phyloP scores from a whole-genome alignment of 2,329 filamentous ascomycete genomes.

The Bipolaris gigantea region DNA sequence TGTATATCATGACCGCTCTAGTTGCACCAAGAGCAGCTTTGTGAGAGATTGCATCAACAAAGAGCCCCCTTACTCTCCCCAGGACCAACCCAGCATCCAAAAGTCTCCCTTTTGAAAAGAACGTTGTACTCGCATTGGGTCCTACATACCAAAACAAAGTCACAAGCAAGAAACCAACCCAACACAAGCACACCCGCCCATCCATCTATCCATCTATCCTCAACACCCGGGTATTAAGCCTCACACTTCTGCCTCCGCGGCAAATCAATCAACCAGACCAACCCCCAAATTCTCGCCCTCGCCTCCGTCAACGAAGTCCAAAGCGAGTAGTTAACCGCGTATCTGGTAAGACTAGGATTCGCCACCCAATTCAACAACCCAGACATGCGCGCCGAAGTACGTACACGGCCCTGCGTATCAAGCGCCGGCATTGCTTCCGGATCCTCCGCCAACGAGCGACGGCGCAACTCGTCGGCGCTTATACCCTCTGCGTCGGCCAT shows the following conservation, averaged over 20 bases:
- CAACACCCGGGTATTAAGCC: neutral
- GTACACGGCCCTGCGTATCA: neutral
- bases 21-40: no score
- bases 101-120: no score
- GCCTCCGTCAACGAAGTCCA: slow-evolving; percentile 13
- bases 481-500: slow-evolving; percentile 9
- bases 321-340: slow-evolving; percentile 4
- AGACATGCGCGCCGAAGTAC: neutral
- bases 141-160: no score
- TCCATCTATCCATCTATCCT: no score
- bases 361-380: slow-evolving; percentile 2
- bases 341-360: neutral
- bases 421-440: neutral
- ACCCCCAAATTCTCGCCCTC: slow-evolving; percentile 10
- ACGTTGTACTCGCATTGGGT: no score
- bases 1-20: no score
- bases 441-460: slow-evolving; percentile 13
- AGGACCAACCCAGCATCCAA: no score
- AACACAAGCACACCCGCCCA: no score
- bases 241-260: neutral
- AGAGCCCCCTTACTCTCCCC: no score
- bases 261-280: slow-evolving; percentile 13
- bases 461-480: slow-evolving; percentile 14
- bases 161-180: no score
- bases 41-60: no score